Evolutionary conservation across 257 asterid species (phyloP).

Genomic region (Lantana camara): DNA sequence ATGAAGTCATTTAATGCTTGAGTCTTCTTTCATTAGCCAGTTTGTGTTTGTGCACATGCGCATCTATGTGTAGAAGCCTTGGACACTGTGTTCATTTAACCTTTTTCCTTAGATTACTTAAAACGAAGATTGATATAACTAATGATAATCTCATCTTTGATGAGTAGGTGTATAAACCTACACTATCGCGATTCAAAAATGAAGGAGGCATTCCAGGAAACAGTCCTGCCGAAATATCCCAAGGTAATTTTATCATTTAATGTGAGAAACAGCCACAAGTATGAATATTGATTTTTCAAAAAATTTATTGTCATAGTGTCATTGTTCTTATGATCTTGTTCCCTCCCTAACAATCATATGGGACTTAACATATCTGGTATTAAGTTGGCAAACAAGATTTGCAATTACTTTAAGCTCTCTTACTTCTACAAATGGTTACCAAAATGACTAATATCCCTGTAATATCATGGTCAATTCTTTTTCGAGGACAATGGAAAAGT

Average conservation of each 20-base stretch:
- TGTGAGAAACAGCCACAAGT: conserved; percentile 15
- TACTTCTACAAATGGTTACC: neutral
- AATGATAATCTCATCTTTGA: conserved; percentile 25
- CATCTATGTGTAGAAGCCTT: conserved; percentile 21
- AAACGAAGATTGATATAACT: conserved; percentile 11
- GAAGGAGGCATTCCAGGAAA: conserved; percentile 84
- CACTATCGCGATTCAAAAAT: conserved; percentile 75
- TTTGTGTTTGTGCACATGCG: conserved; percentile 4
- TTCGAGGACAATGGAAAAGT: conserved; percentile 22
- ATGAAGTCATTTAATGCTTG: neutral
- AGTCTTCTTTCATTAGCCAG: conserved; percentile 1
- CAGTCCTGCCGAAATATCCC: conserved; percentile 86
- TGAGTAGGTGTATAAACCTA: conserved; percentile 78
- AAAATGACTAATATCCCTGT: conserved; percentile 10
- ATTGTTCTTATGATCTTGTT: conserved; percentile 19
- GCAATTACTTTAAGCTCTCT: neutral
- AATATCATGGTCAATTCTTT: neutral
- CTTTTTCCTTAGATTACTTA: conserved; percentile 3
- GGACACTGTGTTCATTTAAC: neutral
- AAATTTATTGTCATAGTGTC: neutral
- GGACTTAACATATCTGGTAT: conserved; percentile 4
- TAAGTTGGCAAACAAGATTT: conserved; percentile 7
- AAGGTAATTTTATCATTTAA: conserved; percentile 54
- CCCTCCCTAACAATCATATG: conserved; percentile 5
- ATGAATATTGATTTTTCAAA: neutral